A percentile compares a stretch with the other conserved stretches of the same genome.
Conservation (phyloP, 495 filamentous ascomycete genomes). For the Mytilinidion resinicola region DNA sequence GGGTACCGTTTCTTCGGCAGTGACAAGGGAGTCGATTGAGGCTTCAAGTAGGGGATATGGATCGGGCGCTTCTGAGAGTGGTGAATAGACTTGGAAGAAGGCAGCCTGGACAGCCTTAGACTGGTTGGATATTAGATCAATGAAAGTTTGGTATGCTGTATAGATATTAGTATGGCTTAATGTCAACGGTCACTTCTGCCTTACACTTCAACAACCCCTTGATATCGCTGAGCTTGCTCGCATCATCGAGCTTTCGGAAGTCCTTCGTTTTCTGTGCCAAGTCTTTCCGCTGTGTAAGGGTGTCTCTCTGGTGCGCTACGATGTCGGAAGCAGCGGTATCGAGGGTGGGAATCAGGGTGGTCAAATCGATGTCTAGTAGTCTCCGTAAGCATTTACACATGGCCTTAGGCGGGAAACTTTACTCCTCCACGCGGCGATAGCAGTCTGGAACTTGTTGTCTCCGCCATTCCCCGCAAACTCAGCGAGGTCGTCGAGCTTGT, state of each 20-base stretch:
- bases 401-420: constrained; percentile 20
- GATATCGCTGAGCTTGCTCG: constrained; percentile 76
- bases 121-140: constrained; percentile 81
- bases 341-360: constrained; percentile 75
- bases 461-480: constrained; percentile 34
- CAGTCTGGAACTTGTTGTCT: constrained; percentile 88
- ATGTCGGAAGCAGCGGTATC: constrained; percentile 91
- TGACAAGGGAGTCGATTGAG: constrained; percentile 84
- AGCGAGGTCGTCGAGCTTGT: too few relatives aligned
- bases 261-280: constrained; percentile 98
- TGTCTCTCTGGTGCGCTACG: constrained; percentile 82
- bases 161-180: constrained; percentile 11
- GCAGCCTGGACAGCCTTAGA: constrained; percentile 83
- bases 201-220: constrained; percentile 83
- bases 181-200: not conserved
- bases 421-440: constrained; percentile 97
- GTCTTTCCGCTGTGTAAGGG: constrained; percentile 90
- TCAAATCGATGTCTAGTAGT: constrained; percentile 73
- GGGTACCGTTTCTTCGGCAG: constrained; percentile 84
- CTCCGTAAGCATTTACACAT: constrained; percentile 29
- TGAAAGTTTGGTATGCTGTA: constrained; percentile 91
- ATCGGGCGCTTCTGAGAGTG: constrained; percentile 90
- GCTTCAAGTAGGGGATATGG: constrained; percentile 95
- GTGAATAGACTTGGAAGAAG: constrained; percentile 82
- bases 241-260: constrained; percentile 90